Base-by-base conservation (phyloP, 371 early-diverging fungal species). In the Mortierella sp. region DNA sequence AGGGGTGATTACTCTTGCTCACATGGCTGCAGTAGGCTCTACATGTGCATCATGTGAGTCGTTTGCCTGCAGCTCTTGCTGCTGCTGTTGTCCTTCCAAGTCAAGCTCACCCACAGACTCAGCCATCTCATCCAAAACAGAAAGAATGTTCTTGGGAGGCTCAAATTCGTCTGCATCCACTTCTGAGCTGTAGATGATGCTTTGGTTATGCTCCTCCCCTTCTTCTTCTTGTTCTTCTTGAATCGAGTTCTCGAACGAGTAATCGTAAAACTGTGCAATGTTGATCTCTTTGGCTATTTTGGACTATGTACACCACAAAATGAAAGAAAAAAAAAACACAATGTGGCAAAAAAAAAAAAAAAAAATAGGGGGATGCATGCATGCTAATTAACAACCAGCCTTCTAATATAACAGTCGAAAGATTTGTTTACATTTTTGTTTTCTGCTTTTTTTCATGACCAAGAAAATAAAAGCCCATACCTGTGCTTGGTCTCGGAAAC, bases 281-380 rank as follows among this genome's bases (percentile, higher is more conserved):
- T 75, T 79, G 65, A 75, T 79, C 66, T 79, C 80, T 65, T 66
- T 75, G 18, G 72, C 69, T 58, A 81, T 69, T 76, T 75, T 81
- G 70, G 81, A 75, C 81, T 81, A 51, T 26, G 14, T 55, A 12
- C 0, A 47, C 9, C 47, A 68, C n/a, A 39, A 39, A 6, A 43
- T 6, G 5, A 43, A 0, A 14, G 14, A 2, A 14, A 43, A 43
- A 43, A 14, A 5, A 2, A 1, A 12, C 66, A 24, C 1, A 66
- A 18, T n/a, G 18, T 40, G 54, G 28, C 22, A 52, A 58, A 37
- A 57, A 43, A 10, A 39, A 14, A 55, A 64, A 9, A 61, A 64
- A 12, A 55, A 66, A 18, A 55, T 30, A 47, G 20, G 49, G 43
- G 24, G n/a, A n/a, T 1, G 24, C 62, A 62, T 40, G 45, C 62